phyloP scores from a whole-genome alignment of 176 grass and related monocot genomes.

The Calamus simplicifolius region DNA sequence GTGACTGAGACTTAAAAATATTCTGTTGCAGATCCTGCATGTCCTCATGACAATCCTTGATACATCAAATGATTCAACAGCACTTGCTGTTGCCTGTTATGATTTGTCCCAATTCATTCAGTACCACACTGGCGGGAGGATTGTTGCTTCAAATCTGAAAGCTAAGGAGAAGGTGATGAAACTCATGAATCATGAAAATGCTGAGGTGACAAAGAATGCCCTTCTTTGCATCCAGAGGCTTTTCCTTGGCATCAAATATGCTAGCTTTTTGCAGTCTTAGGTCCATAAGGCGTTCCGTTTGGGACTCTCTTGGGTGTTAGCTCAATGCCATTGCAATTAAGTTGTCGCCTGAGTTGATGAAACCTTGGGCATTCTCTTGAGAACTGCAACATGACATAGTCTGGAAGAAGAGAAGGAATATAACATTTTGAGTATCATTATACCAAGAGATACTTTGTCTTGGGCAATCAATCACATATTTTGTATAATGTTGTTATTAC shows the following conservation, averaged over 20 bases:
- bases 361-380: slow-evolving; percentile 10
- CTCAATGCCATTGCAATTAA: too few species aligned
- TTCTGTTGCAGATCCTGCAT: slow-evolving; percentile 56
- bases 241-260: slow-evolving; percentile 89
- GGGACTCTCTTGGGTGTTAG: not conserved
- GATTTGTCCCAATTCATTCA: slow-evolving; percentile 96
- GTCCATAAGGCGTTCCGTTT: slow-evolving; percentile 13
- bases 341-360: too few species aligned
- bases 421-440: slow-evolving; percentile 9
- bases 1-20: slow-evolving; percentile 1
- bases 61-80: slow-evolving; percentile 62
- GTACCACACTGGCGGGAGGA: slow-evolving; percentile 71
- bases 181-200: slow-evolving; percentile 80
- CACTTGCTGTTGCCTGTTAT: slow-evolving; percentile 80
- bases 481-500: slow-evolving; percentile 35
- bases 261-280: slow-evolving; percentile 79
- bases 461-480: slow-evolving; percentile 29
- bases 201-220: slow-evolving; percentile 79
- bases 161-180: slow-evolving; percentile 92
- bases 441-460: slow-evolving; percentile 24
- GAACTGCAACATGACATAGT: slow-evolving; percentile 20
- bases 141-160: slow-evolving; percentile 71
- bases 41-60: slow-evolving; percentile 85
- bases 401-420: slow-evolving; percentile 4
- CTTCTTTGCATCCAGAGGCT: slow-evolving; percentile 88